Evolutionary conservation across 176 grass and related monocot genomes (phyloP).

Genomic region (Tillandsia leiboldiana): DNA sequence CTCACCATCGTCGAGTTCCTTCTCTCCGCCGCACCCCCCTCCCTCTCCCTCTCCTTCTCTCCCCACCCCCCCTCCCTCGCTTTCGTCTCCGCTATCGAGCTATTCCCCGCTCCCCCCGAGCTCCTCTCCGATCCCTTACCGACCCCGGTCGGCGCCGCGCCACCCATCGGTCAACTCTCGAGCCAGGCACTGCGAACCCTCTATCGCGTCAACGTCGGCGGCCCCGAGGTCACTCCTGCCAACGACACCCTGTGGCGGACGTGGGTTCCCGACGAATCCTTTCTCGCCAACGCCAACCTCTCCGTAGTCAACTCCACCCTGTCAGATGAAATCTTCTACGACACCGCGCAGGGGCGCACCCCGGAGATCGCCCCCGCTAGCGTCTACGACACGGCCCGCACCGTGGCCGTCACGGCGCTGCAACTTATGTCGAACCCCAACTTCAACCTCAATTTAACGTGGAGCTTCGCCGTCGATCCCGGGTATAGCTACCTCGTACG

Average conservation of each 20-base stretch:
- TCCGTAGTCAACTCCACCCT: background rate
- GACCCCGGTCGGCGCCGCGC: background rate
- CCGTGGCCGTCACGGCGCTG: background rate
- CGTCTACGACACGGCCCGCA: conserved; percentile 23
- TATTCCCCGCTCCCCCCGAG: conserved; percentile 32
- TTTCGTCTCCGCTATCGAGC: conserved; percentile 50
- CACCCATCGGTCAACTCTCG: background rate
- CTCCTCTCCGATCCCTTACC: background rate
- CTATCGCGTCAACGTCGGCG: conserved; percentile 40
- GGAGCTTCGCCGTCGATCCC: conserved; percentile 14
- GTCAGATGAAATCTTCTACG: background rate
- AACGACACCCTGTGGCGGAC: conserved; percentile 49
- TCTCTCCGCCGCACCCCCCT: conserved; percentile 6
- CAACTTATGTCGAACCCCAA: background rate
- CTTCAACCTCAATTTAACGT: conserved; percentile 32
- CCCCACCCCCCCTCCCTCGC: conserved; percentile 6
- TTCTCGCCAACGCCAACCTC: background rate
- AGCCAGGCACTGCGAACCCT: conserved; percentile 21
- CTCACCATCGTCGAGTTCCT: conserved; percentile 63
- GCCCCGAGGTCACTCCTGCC: conserved; percentile 8
- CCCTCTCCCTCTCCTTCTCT: conserved; percentile 20
- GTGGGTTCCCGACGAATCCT: conserved; percentile 32
- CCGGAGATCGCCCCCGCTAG: conserved; percentile 10
- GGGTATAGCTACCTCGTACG: conserved; percentile 29
- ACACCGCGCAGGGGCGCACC: background rate